These are phyloP conservation scores for Phaeosphaeriaceae sp. DNA, from an alignment of 2,329 filamentous ascomycete species.

Conservation along the genomic window DNA sequence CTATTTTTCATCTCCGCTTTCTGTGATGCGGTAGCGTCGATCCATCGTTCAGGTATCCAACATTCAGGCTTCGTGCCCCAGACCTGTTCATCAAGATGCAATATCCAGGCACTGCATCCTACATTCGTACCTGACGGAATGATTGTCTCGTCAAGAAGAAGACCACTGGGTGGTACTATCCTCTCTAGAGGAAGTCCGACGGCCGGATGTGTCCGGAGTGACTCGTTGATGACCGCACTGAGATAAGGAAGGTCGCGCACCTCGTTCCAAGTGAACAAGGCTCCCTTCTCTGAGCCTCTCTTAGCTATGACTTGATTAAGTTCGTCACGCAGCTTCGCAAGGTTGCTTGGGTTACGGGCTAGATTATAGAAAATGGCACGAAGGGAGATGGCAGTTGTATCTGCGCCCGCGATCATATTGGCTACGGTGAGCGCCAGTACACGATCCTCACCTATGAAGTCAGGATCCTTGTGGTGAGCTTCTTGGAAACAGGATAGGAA, in stretches of 20 bases:
- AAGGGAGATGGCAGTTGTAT: slow-evolving; percentile 47
- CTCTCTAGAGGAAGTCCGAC: slow-evolving; percentile 50
- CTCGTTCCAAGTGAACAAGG: slow-evolving; percentile 9
- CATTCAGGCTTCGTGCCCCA: slow-evolving; percentile 12
- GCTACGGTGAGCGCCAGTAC: slow-evolving; percentile 21
- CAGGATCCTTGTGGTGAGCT: slow-evolving; percentile 16
- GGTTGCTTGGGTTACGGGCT: slow-evolving; percentile 29
- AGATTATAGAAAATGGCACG: slow-evolving; percentile 49
- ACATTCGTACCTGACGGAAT: slow-evolving; percentile 18
- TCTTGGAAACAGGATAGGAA: slow-evolving; percentile 20
- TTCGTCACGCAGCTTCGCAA: slow-evolving; percentile 24
- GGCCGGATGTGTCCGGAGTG: slow-evolving; percentile 52
- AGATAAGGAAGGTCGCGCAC: slow-evolving; percentile 43
- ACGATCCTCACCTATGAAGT: slow-evolving; percentile 16
- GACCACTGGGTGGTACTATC: slow-evolving; percentile 46
- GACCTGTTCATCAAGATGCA: slow-evolving; percentile 15
- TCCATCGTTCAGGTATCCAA: slow-evolving; percentile 25
- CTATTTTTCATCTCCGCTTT: slow-evolving; percentile 41
- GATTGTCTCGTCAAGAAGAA: background rate
- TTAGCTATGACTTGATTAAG: slow-evolving; percentile 16
- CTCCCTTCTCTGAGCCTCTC: slow-evolving; percentile 1
- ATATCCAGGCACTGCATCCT: slow-evolving; percentile 19
- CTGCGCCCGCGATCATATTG: slow-evolving; percentile 25
- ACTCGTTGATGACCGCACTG: slow-evolving; percentile 54
- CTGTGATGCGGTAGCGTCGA: slow-evolving; percentile 10